phyloP scores from a whole-genome alignment of 257 asterid species.

The Solanum virginianum region DNA sequence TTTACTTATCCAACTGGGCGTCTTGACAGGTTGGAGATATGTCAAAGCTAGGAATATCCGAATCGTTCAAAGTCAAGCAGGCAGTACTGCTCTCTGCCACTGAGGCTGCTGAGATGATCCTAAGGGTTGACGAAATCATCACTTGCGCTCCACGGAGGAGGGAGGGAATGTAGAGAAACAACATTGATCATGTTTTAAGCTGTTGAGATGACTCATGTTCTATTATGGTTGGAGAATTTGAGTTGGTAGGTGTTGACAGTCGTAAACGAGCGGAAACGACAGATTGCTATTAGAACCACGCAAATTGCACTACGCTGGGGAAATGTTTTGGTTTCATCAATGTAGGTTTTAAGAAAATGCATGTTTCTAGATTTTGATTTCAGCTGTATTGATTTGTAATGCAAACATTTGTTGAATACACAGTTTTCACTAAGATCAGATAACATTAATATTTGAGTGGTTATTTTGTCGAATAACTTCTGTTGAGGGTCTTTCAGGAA shows the following conservation, averaged over 20 bases:
- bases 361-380: background rate
- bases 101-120: constrained; percentile 93
- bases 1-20: background rate
- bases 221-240: background rate
- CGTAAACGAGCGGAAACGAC: background rate
- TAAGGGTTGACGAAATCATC: constrained; percentile 83
- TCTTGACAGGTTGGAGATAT: constrained; percentile 70
- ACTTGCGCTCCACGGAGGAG: constrained; percentile 90
- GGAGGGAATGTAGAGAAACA: constrained; percentile 55
- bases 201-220: background rate
- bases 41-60: constrained; percentile 67
- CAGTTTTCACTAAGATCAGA: too few species aligned
- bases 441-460: too few species aligned
- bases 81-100: constrained; percentile 90
- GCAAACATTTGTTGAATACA: too few species aligned
- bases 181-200: background rate
- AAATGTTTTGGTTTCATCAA: background rate
- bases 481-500: too few species aligned
- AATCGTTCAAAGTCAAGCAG: constrained; percentile 88
- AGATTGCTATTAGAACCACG: background rate
- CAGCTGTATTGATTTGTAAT: too few species aligned
- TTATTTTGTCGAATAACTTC: too few species aligned
- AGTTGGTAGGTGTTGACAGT: background rate
- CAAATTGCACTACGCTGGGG: background rate
- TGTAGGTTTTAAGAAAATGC: background rate